Evolutionary conservation across 176 grass and related monocot genomes (phyloP).

Genomic region (Paspalum notatum): DNA sequence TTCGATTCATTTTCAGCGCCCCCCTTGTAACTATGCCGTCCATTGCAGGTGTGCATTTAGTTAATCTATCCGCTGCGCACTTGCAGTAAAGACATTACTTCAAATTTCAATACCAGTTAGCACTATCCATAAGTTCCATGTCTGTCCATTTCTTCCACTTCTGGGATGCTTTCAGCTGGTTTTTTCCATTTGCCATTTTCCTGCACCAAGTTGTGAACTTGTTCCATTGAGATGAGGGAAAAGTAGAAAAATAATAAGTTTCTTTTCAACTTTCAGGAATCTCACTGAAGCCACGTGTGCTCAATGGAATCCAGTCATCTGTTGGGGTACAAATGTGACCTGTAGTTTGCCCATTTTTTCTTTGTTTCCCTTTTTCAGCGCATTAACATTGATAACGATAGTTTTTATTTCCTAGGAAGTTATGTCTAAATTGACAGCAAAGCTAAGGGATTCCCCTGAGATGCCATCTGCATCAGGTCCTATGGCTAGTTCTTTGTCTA

Average conservation of each 20-base stretch:
- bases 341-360: constrained; percentile 15
- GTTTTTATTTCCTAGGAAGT: constrained; percentile 51
- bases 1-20: constrained; percentile 18
- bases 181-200: constrained; percentile 13
- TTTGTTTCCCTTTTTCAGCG: constrained; percentile 21
- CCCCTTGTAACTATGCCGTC: background rate
- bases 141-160: constrained; percentile 38
- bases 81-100: constrained; percentile 19
- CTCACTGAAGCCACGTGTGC: constrained; percentile 68
- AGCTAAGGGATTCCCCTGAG: constrained; percentile 45
- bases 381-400: constrained; percentile 31
- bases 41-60: background rate
- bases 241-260: constrained; percentile 11
- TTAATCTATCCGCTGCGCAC: background rate
- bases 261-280: constrained; percentile 59
- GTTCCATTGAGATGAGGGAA: constrained; percentile 37
- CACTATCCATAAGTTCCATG: background rate
- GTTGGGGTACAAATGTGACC: constrained; percentile 50
- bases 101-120: background rate
- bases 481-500: constrained; percentile 41
- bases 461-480: constrained; percentile 41
- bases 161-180: constrained; percentile 14
- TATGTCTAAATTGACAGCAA: constrained; percentile 67
- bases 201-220: constrained; percentile 26
- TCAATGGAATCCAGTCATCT: constrained; percentile 74